Conservation (phyloP, 2,329 filamentous ascomycete genomes). For the Aspergillus tanneri region DNA sequence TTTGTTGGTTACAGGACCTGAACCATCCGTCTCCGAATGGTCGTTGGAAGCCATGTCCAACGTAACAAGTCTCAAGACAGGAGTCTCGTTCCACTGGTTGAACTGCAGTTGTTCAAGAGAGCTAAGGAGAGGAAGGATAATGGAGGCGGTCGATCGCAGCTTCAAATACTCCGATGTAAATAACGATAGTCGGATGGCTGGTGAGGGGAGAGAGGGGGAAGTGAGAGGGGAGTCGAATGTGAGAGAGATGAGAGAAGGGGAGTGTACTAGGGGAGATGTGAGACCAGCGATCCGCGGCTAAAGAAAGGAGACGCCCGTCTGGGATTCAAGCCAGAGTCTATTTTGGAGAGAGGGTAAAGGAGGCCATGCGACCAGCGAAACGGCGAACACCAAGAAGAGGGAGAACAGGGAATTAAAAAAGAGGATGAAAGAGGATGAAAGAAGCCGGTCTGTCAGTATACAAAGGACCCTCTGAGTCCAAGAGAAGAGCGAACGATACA, state of each 20-base stretch:
- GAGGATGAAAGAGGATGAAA: constrained; percentile 7
- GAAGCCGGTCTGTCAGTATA: too few relatives aligned
- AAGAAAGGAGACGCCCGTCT: neutral
- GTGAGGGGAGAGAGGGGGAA: neutral
- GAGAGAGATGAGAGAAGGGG: neutral
- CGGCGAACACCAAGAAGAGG: neutral
- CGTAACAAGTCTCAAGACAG: neutral
- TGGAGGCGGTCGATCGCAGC: neutral
- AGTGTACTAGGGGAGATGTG: constrained; percentile 4
- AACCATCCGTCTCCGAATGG: constrained; percentile 21
- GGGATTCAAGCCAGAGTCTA: constrained; percentile 6
- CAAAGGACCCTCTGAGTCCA: too few relatives aligned
- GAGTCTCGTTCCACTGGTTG: neutral
- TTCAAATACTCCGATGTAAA: neutral
- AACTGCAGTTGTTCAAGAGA: neutral
- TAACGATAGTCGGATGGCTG: neutral
- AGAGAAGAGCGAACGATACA: too few relatives aligned
- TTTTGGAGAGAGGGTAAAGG: constrained; percentile 8
- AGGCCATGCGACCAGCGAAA: constrained; percentile 17
- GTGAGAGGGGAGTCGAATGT: neutral
- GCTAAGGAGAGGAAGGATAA: neutral
- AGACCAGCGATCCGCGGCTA: constrained; percentile 10
- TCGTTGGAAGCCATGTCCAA: constrained; percentile 23
- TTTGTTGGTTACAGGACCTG: constrained; percentile 15
- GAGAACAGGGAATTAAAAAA: constrained; percentile 5